A percentile compares a stretch with the other conserved stretches of the same genome.
phyloP scores from a whole-genome alignment of 2,329 filamentous ascomycete species.

The Clarireedia monteithiana region DNA sequence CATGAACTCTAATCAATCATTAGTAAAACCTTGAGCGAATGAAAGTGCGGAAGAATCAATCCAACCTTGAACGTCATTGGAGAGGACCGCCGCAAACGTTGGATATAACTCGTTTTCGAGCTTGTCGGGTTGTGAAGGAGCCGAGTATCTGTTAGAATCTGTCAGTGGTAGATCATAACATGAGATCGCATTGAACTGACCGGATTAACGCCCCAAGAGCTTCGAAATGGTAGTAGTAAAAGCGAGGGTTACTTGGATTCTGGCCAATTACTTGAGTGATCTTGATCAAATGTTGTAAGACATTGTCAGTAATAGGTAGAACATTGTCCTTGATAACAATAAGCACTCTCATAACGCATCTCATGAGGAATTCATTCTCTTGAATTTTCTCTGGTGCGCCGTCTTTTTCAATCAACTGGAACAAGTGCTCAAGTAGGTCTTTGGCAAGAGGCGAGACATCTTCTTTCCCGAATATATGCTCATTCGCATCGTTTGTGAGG shows the following conservation, averaged over 20 bases:
- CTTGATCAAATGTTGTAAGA: conserved; percentile 76
- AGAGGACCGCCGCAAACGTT: conserved; percentile 73
- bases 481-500: conserved; percentile 66
- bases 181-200: not conserved
- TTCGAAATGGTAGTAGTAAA: conserved; percentile 99
- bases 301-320: conserved; percentile 62
- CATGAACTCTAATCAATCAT: conserved; percentile 63
- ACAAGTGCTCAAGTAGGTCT: conserved; percentile 81
- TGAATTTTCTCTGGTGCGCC: conserved; percentile 84
- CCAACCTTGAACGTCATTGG: conserved; percentile 71
- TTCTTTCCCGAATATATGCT: conserved; percentile 70
- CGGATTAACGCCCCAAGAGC: conserved; percentile 79
- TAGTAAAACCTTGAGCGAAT: conserved; percentile 20
- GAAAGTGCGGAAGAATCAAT: not conserved
- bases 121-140: conserved; percentile 58
- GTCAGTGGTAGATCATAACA: not conserved
- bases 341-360: conserved; percentile 94
- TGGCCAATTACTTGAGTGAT: conserved; percentile 89
- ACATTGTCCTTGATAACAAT: conserved; percentile 87
- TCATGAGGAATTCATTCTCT: conserved; percentile 98
- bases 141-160: conserved; percentile 46
- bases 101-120: conserved; percentile 77
- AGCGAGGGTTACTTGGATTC: conserved; percentile 94
- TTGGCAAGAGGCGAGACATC: conserved; percentile 77
- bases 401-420: conserved; percentile 83